Percentiles rank a stretch among this genome's conserved stretches.
phyloP scores from a whole-genome alignment of 129 eudicot genomes.

The Apium graveolens region DNA sequence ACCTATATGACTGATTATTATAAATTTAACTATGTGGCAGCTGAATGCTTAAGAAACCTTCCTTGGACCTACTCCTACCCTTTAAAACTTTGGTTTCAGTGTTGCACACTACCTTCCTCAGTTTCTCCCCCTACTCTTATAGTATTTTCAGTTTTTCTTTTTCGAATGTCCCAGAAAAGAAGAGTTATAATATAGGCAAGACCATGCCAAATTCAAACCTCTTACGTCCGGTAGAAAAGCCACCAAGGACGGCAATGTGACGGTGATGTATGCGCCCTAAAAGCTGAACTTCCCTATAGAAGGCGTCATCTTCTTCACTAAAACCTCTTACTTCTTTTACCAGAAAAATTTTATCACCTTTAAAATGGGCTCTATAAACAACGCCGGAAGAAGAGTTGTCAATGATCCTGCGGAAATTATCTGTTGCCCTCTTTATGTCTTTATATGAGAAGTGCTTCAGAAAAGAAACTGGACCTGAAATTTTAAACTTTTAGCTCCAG shows the following conservation, averaged over 20 bases:
- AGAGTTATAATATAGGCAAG: background rate
- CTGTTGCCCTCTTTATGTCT: slow-evolving; percentile 83
- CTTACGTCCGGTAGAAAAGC: slow-evolving; percentile 58
- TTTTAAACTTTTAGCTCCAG: background rate
- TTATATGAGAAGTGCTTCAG: slow-evolving; percentile 50
- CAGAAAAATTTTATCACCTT: slow-evolving; percentile 35
- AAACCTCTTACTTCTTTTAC: slow-evolving; percentile 55
- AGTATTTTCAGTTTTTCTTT: background rate
- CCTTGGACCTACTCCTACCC: background rate
- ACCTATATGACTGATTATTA: background rate
- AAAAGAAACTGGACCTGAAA: slow-evolving; percentile 47
- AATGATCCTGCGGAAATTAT: slow-evolving; percentile 49
- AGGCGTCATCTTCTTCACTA: slow-evolving; percentile 45
- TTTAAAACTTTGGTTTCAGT: background rate
- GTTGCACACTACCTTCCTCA: background rate
- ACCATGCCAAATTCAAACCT: slow-evolving; percentile 30
- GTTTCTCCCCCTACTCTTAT: background rate
- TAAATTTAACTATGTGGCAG: background rate
- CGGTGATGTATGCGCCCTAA: slow-evolving; percentile 80
- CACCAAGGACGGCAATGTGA: slow-evolving; percentile 61
- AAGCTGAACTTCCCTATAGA: slow-evolving; percentile 56
- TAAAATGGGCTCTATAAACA: slow-evolving; percentile 60
- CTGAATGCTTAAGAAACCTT: background rate
- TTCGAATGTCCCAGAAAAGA: background rate
- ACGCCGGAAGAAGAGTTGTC: slow-evolving; percentile 43